Evolutionary conservation across 306 rosid genomes (phyloP).

Genomic region (Astragalus glycyphyllos): DNA sequence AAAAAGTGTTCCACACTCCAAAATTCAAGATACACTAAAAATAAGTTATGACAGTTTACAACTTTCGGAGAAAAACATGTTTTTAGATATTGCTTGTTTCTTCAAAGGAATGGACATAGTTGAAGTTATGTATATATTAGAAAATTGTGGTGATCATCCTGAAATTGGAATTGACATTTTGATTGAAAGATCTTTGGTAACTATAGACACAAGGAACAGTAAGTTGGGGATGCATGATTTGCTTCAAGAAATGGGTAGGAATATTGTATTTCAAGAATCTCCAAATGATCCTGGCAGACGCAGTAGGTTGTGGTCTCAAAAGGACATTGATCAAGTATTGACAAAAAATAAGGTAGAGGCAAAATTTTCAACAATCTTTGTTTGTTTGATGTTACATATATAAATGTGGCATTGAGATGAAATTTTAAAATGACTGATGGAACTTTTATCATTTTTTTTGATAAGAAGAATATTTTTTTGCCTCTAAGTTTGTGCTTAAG

Average conservation of each 20-base stretch:
- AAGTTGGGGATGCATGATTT: constrained; percentile 49
- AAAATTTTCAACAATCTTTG: background rate
- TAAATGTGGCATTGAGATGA: background rate
- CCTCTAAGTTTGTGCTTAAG: background rate
- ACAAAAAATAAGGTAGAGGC: constrained; percentile 44
- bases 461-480: background rate
- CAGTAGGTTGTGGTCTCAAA: constrained; percentile 49
- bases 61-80: constrained; percentile 37
- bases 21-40: constrained; percentile 34
- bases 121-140: constrained; percentile 34
- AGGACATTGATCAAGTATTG: constrained; percentile 42
- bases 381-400: background rate
- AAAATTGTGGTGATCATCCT: constrained; percentile 41
- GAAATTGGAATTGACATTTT: constrained; percentile 44
- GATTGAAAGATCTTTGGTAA: constrained; percentile 50
- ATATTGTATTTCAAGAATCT: constrained; percentile 44
- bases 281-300: constrained; percentile 44
- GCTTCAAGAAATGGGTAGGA: constrained; percentile 50
- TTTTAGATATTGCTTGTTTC: constrained; percentile 52
- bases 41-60: constrained; percentile 48
- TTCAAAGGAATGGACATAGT: constrained; percentile 47
- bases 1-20: constrained; percentile 15
- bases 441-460: background rate
- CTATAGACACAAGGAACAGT: background rate
- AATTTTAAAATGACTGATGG: no score